Evolutionary conservation across 495 filamentous ascomycete species (phyloP), one percentile per base, ranked within the genome.

Genomic region (Daldinia grandis): DNA sequence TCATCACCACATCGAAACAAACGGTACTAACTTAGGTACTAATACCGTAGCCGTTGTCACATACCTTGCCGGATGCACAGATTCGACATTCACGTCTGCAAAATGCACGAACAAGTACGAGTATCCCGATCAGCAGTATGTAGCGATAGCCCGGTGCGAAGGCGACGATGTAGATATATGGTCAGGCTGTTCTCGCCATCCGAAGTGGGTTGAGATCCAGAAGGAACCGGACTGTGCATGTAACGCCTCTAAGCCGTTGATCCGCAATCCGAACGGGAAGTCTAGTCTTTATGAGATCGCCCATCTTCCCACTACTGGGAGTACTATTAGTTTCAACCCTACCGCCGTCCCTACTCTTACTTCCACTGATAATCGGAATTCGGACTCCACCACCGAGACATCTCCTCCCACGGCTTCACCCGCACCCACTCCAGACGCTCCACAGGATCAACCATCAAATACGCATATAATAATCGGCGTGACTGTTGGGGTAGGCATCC

Each of bases 71-170:
- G 33, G 33, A 2, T 37, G 33, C 8, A 37, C 33, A 12, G 33
- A 37, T 3, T 44, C 71, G 9, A 69, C 65, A 0, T 73, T 65
- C 44, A 66, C 50, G 1, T 73, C 71, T 0, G 42, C 57, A 17
- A 57, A 69, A 30, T 73, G 71, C 57, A 67, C 71, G n/a, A 67
- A 73, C 33, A 73, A 73, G 17, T 67, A 64, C 35, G 66, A 62
- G 10, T 74, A 74, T 35, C 67, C 71, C 4, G 58, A 71, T 27
- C 66, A 74, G 40, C 71, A 74, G 27, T 74, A 66, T 33, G 71
- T 74, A 12, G 71, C 67, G 3, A 65, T 74, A 31, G 71, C 71
- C 15, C 40, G 67, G n/a, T 74, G 71, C 50, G 71, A 74, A 2
- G 71, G 71, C 27, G 67, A 60, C 44, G 53, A 74, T 8, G 37